Base-by-base conservation (phyloP, 1,284 basidiomycete species). In the Microbotryomycetes sp. region DNA sequence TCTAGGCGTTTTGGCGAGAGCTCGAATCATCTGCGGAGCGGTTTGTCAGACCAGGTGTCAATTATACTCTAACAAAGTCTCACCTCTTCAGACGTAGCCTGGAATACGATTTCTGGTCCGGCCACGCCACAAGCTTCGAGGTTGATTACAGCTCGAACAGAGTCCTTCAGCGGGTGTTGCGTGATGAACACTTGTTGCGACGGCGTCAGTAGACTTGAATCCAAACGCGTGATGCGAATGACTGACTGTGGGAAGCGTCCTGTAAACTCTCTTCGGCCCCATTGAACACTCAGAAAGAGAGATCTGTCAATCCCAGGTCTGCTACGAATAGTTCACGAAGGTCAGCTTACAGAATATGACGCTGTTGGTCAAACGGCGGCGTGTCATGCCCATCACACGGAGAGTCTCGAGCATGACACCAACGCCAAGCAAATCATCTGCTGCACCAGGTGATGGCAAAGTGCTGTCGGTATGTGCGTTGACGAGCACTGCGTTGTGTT, bases 231-330 rank as follows among this genome's bases (percentile, higher is more conserved):
- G 18, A 4, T 15, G 13, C n/a, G 2, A 7, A 21, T 6, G 5
- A 30, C 49, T 5, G 4, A 49, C 35, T 79, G 75, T 98, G 93
- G 0, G 91, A 93, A 0, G 89, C 93, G 72, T 97, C 93, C 75
- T 96, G 92, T n/a, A 94, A 76, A 0, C 86, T 88, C 72, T 94
- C 91, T 74, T 98, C 93, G 5, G 88, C 96, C 64, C 96, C 85
- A 72, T 97, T 97, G 79, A 96, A 97, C 63, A 97, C 89, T 91
- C 65, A 27, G 27, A 15, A 6, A 45, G 9, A 30, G 50, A 54
- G n/a, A n/a, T 29, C 50, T 49, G 35, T 41, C 35, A 41, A 41
- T 41, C 45, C 15, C 28, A 18, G 52, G 41, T 46, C 47, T 47
- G 15, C 27, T 16, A 54, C 59, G 55, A 29, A 23, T 35, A 52